Percentiles rank a stretch among this genome's conserved stretches.
phyloP scores from a whole-genome alignment of 2,329 filamentous ascomycete genomes.

The Bimuria novae-zelandiae region DNA sequence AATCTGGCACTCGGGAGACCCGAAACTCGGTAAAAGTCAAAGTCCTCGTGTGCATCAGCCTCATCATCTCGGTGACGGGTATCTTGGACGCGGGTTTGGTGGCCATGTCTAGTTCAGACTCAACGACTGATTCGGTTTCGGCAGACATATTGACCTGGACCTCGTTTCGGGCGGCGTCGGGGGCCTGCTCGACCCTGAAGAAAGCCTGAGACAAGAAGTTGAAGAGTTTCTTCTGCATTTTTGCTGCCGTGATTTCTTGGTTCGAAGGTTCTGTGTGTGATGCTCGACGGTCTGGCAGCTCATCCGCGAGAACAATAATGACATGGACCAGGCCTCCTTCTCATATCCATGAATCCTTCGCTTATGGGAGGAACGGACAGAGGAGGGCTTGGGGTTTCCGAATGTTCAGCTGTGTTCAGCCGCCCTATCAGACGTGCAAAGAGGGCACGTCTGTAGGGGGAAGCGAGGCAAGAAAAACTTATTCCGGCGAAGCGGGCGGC shows the following conservation, averaged over 20 bases:
- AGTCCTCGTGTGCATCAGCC: background rate
- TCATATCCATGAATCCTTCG: background rate
- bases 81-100: background rate
- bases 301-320: background rate
- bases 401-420: background rate
- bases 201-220: background rate
- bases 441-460: background rate
- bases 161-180: background rate
- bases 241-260: background rate
- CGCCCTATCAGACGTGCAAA: background rate
- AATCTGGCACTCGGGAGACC: background rate
- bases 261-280: background rate
- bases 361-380: background rate
- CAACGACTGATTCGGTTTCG: background rate
- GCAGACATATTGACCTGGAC: background rate
- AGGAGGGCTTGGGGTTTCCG: background rate
- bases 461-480: background rate
- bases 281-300: background rate
- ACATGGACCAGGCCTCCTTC: background rate
- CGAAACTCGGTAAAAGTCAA: background rate
- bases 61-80: background rate
- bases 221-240: background rate
- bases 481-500: background rate
- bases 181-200: background rate
- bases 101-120: background rate